These are phyloP conservation scores for Exophiala bonariae DNA, from an alignment of 2,329 filamentous ascomycete genomes.

Conservation along the genomic window DNA sequence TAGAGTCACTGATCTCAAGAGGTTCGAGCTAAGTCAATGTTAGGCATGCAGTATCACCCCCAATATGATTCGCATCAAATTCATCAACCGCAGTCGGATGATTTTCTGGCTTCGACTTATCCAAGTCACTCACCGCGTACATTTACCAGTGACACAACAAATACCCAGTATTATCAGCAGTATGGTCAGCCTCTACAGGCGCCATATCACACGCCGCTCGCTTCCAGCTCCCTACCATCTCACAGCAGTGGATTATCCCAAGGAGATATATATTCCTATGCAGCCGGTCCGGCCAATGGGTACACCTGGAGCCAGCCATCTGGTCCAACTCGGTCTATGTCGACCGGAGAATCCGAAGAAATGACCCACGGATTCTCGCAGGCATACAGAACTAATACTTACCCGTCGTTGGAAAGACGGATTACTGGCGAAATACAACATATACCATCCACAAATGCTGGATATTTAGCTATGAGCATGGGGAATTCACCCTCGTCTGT, in stretches of 20 bases:
- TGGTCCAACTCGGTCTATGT: constrained; percentile 13
- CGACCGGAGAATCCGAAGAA: constrained; percentile 13
- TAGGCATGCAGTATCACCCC: constrained; percentile 14
- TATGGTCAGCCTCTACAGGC: constrained; percentile 8
- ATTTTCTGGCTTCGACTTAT: constrained; percentile 13
- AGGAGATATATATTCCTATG: constrained; percentile 14
- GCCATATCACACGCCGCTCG: constrained; percentile 11
- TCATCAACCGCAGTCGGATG: constrained; percentile 1
- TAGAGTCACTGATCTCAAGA: not conserved
- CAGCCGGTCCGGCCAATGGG: constrained; percentile 8
- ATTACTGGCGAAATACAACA: constrained; percentile 14
- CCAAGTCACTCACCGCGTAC: constrained; percentile 5
- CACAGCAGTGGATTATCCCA: constrained; percentile 10
- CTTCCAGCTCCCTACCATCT: constrained; percentile 10
- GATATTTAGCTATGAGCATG: constrained; percentile 6
- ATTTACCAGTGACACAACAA: constrained; percentile 12
- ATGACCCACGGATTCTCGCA: constrained; percentile 15
- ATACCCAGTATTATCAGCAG: constrained; percentile 14
- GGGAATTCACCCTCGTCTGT: constrained; percentile 8
- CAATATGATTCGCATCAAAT: constrained; percentile 11
- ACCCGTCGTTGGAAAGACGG: constrained; percentile 18
- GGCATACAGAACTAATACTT: constrained; percentile 20
- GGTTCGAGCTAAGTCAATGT: not conserved
- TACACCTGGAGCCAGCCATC: constrained; percentile 14
- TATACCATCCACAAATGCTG: constrained; percentile 6